Evolutionary conservation across 176 grass and related monocot genomes (phyloP).

Genomic region (Musa beccarii): DNA sequence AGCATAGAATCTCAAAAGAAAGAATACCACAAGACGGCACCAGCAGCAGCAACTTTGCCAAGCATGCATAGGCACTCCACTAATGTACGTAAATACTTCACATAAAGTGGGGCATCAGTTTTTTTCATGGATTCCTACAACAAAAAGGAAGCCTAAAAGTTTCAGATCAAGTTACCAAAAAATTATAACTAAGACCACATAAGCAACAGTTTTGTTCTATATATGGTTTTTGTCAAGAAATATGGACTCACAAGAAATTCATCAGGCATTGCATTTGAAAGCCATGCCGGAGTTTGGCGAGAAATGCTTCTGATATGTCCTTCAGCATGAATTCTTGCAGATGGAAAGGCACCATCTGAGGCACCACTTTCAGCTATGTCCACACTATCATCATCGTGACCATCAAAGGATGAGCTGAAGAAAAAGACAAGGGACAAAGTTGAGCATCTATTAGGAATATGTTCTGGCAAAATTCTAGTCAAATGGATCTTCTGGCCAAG

Average conservation of each 20-base stretch:
- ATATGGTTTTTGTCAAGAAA: not conserved
- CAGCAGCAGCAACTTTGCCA: constrained; percentile 94
- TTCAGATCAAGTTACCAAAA: constrained; percentile 11
- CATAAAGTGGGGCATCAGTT: constrained; percentile 40
- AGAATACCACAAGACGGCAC: constrained; percentile 88
- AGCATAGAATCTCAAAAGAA: constrained; percentile 12
- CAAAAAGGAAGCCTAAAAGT: constrained; percentile 17
- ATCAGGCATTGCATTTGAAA: constrained; percentile 87
- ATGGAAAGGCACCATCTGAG: constrained; percentile 11
- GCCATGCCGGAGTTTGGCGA: constrained; percentile 56
- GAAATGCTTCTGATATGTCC: constrained; percentile 47
- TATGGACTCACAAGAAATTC: constrained; percentile 77
- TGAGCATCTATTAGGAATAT: not conserved
- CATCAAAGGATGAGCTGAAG: constrained; percentile 83
- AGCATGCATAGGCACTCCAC: constrained; percentile 98
- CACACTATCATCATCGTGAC: constrained; percentile 62
- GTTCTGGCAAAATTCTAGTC: not conserved
- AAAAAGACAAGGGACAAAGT: not conserved
- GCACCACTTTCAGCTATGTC: constrained; percentile 41
- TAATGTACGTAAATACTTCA: constrained; percentile 90
- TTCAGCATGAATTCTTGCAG: constrained; percentile 17
- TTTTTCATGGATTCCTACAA: constrained; percentile 89
- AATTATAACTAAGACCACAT: not conserved
- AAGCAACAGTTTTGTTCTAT: not conserved
- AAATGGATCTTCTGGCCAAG: not conserved